These are phyloP conservation scores for Climacium dendroides DNA, from an alignment of 225 moss, liverwort and hornwort species.

Conservation along the genomic window DNA sequence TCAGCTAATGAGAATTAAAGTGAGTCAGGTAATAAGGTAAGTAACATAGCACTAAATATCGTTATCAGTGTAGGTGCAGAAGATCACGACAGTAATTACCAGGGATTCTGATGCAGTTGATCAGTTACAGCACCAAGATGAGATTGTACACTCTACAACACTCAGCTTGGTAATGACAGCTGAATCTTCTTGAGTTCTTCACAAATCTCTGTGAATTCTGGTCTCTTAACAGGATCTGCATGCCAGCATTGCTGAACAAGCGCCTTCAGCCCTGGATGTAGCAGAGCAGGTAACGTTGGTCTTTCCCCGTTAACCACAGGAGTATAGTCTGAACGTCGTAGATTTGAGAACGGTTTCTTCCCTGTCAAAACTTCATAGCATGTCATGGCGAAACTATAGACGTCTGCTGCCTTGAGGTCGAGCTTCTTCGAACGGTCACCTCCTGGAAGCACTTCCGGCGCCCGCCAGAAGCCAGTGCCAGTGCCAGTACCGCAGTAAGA, in stretches of 20 bases:
- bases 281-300: not conserved
- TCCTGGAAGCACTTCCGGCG: not conserved
- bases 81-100: not conserved
- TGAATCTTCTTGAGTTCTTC: not conserved
- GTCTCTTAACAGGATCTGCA: not conserved
- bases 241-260: not conserved
- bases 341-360: not conserved
- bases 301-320: not conserved
- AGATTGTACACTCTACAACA: not conserved
- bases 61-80: not conserved
- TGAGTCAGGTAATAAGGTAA: too few species aligned
- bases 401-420: not conserved
- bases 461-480: not conserved
- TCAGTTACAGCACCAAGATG: not conserved
- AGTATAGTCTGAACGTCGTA: not conserved
- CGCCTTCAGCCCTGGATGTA: not conserved
- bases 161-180: not conserved
- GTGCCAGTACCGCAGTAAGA: not conserved
- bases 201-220: not conserved
- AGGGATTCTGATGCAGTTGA: not conserved
- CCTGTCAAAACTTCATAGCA: constrained; percentile 7
- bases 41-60: too few species aligned
- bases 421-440: not conserved
- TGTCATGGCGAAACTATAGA: not conserved
- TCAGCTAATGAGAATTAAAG: too few species aligned